Evolutionary conservation across 31 red algal species (phyloP), one percentile per base, ranked within the genome.

Genomic region (Porphyra umbilicalis): DNA sequence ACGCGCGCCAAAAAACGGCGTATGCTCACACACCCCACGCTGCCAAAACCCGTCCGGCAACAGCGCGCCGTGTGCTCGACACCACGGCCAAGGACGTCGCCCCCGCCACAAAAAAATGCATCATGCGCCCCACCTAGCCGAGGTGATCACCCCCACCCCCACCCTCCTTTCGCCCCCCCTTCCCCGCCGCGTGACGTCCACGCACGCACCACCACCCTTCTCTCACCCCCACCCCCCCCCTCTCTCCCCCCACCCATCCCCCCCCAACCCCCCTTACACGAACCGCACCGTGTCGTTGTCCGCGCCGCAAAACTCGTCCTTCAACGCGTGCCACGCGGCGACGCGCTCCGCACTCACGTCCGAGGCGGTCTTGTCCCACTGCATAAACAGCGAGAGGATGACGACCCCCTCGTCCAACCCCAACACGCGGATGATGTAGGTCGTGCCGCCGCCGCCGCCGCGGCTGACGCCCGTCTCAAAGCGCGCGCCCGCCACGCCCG

Each of bases 401-500:
- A 93, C 87, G n/a, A 35, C 88, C 75, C 85, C 78, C 44, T 84
- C 81, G 67, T 98, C 96, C 79, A 85, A 80, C 10, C 89, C 96
- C 6, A 98, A 84, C 35, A 95, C 33, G 46, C 96, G 92, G 34
- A 98, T 82, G 37, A 93, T 86, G 82, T 98, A 98, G 20, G 93
- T 93, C 33, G 96, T 91, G 36, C 82, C 79, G 35, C 85, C 80
- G 32, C 81, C 81, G 32, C 44, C 38, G 35, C 85, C 78, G 29
- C 96, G 82, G 82, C 89, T 93, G 13, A 91, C 83, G 34, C 96
- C 96, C 32, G 86, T 90, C 74, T 98, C 93, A 78, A 98, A 98
- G 30, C 87, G 91, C 20, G 85, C 89, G 38, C 89, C 96, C 29
- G 87, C 87, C 36, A 95, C 39, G n/a, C 90, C 92, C 35, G 46